Percentiles rank a stretch among this genome's conserved stretches.
phyloP scores from a whole-genome alignment of 176 grass and related monocot genomes.

The Avena insularis region DNA sequence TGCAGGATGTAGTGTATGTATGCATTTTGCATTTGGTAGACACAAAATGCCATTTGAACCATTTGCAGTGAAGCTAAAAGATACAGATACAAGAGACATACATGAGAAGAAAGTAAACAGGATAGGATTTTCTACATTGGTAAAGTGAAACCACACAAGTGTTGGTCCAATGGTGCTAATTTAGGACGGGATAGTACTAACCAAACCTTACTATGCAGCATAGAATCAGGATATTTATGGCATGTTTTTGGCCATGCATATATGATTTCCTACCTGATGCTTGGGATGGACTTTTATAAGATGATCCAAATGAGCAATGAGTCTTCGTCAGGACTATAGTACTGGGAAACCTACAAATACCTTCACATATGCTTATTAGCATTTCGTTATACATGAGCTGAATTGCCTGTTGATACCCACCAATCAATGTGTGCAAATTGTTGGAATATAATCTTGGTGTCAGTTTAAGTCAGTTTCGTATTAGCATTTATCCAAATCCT shows the following conservation, averaged over 20 bases:
- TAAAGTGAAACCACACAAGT: conserved; percentile 5
- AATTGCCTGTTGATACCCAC: conserved; percentile 15
- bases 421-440: neutral
- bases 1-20: conserved; percentile 8
- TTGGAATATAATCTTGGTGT: neutral
- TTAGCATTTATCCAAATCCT: neutral
- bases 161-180: neutral
- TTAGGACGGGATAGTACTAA: neutral
- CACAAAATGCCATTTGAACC: neutral
- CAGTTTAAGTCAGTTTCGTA: neutral
- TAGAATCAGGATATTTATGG: conserved; percentile 4
- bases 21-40: conserved; percentile 8
- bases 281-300: neutral
- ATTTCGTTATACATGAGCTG: neutral
- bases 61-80: conserved; percentile 26
- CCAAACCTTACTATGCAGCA: conserved; percentile 6
- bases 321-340: neutral
- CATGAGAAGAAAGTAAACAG: conserved; percentile 31
- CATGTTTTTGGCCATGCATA: conserved; percentile 26
- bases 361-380: neutral
- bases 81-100: neutral
- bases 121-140: conserved; percentile 22
- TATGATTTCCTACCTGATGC: conserved; percentile 28
- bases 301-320: conserved; percentile 15
- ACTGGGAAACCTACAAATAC: neutral